These are phyloP conservation scores for Dendrocalamus latiflorus DNA, from an alignment of 202 grass and related monocot species.

Conservation along the genomic window DNA sequence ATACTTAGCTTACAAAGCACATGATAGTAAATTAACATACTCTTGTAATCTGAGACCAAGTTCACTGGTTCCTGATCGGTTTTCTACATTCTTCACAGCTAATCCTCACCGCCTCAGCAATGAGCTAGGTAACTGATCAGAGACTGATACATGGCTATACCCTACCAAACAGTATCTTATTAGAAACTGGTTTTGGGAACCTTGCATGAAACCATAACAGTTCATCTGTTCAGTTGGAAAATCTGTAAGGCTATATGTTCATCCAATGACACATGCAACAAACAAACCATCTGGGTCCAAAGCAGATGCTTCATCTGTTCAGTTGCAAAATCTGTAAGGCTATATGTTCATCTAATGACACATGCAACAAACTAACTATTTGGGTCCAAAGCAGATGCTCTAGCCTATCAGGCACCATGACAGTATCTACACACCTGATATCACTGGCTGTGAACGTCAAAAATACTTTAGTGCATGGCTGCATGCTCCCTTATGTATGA, in stretches of 20 bases:
- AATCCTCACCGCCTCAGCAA: not conserved
- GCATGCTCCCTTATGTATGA: not conserved
- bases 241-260: not conserved
- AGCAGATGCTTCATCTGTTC: no score
- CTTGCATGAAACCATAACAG: not conserved
- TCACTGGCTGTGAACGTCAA: not conserved
- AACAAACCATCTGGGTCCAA: no score
- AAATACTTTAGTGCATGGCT: not conserved
- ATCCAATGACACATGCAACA: no score
- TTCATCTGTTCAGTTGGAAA: no score
- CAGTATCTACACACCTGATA: not conserved
- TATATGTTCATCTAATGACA: not conserved
- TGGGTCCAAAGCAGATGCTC: not conserved
- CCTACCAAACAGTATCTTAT: not conserved
- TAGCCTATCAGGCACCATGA: not conserved
- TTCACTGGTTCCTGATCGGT: not conserved
- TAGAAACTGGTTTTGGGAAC: not conserved
- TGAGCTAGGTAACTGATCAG: not conserved
- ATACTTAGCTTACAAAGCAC: not conserved
- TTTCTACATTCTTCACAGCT: not conserved
- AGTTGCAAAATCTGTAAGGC: no score
- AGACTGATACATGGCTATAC: not conserved
- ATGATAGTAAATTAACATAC: not conserved
- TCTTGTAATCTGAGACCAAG: not conserved
- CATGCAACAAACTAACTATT: not conserved